Evolutionary conservation across 2,329 filamentous ascomycete species (phyloP), one percentile per base, ranked within the genome.

Genomic region (Purpureocillium lavendulum): DNA sequence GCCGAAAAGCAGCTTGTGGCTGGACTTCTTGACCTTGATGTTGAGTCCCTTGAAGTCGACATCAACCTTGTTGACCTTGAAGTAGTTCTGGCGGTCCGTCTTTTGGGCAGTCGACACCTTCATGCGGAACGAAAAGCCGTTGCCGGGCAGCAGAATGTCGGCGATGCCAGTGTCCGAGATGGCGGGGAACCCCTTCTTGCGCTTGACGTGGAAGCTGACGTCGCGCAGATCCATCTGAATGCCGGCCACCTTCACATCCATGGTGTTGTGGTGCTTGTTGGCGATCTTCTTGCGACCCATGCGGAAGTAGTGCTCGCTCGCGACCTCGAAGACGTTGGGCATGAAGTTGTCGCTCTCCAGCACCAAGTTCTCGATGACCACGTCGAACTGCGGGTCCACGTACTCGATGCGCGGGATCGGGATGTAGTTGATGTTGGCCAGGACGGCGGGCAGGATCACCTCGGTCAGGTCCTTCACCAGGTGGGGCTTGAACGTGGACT

Each of bases 331-430:
- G 5, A 90, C 74, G 53, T 98, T 98, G 47, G 92, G 92, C 66
- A 89, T 87, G 51, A 98, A 80, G 66, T 98, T 98, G 70, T 97
- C 89, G 49, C 87, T 89, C 67, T 98, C 92, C 38, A 98, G 76
- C 34, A 96, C 84, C 10, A 98, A 70, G 61, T 98, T 98, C 69
- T 98, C 92, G 33, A 98, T 77, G 36, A 97, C 77, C 36, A 83
- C 83, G 61, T 98, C 92, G 38, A 94, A 71, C 71, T 82, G 79
- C 3, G 76, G 73, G 52, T 97, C 92, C 2, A 80, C 83, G 56
- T 88, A 92, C 67, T 98, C 92, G 44, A 98, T 95, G 40, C 92
- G 84, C 16, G 92, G 92, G 36, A 98, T 78, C 4, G 92, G 88
- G 12, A 98, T 76, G 61, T 98, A 98, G 45, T 87, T 82, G 41